phyloP scores from a whole-genome alignment of 768 basidiomycete species.

The Pleurotus cornucopiae region DNA sequence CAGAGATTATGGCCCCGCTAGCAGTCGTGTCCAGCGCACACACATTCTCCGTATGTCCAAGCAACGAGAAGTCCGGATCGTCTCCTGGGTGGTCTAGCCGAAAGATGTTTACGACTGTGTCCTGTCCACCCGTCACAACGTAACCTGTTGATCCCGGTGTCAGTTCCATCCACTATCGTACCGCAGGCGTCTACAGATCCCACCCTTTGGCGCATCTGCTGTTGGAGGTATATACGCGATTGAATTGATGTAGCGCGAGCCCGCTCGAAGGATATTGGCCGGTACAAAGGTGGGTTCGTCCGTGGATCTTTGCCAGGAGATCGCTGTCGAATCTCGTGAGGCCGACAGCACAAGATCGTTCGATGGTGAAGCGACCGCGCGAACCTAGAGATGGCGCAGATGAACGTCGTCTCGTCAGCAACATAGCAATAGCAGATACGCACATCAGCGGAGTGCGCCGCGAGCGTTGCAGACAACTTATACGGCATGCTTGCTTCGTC shows the following conservation, averaged over 20 bases:
- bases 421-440: constrained; percentile 23
- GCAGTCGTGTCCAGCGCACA: constrained; percentile 75
- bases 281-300: constrained; percentile 47
- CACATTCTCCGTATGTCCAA: constrained; percentile 90
- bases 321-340: constrained; percentile 88
- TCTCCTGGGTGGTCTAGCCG: constrained; percentile 45
- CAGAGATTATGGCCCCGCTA: constrained; percentile 84
- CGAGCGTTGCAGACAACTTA: constrained; percentile 71
- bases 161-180: constrained; percentile 11
- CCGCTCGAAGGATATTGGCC: constrained; percentile 53
- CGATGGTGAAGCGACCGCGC: constrained; percentile 73
- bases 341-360: constrained; percentile 81
- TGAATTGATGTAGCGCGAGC: constrained; percentile 76
- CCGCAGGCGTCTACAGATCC: constrained; percentile 17
- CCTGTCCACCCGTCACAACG: constrained; percentile 85
- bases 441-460: constrained; percentile 73
- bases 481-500: constrained; percentile 48
- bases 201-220: constrained; percentile 66
- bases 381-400: constrained; percentile 53
- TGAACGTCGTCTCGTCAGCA: not conserved
- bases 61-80: constrained; percentile 76
- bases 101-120: constrained; percentile 84
- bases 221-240: constrained; percentile 75
- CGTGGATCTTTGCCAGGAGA: constrained; percentile 69
- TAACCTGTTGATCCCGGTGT: constrained; percentile 52